Evolutionary conservation across 202 grass and related monocot genomes (phyloP).

Genomic region (Alloteropsis angusta): DNA sequence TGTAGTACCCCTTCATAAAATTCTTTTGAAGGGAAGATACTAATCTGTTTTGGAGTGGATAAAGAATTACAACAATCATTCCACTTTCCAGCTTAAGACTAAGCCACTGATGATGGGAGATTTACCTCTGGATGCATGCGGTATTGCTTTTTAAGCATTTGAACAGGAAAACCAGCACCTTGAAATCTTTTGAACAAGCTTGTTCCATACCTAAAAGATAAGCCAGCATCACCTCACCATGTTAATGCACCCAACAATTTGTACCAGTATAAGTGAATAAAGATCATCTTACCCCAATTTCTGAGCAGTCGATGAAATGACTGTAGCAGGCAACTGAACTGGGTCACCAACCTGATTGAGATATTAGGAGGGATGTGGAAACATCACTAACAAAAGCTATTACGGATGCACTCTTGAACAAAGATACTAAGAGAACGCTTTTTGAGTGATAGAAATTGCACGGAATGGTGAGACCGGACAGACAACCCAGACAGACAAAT

Average conservation of each 20-base stretch:
- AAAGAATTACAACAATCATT: slow-evolving; percentile 11
- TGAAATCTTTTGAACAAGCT: slow-evolving; percentile 99
- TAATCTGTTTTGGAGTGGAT: slow-evolving; percentile 58
- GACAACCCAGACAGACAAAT: slow-evolving; percentile 6
- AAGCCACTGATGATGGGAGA: neutral
- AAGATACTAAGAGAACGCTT: neutral
- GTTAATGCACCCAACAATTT: neutral
- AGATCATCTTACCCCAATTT: slow-evolving; percentile 63
- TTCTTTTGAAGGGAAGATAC: slow-evolving; percentile 93
- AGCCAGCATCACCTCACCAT: slow-evolving; percentile 14
- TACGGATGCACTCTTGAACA: slow-evolving; percentile 3
- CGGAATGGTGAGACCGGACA: neutral
- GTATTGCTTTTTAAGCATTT: slow-evolving; percentile 96
- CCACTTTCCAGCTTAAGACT: neutral
- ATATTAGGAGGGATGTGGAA: neutral
- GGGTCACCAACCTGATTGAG: slow-evolving; percentile 76
- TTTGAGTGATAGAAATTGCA: neutral
- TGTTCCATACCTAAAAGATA: slow-evolving; percentile 58
- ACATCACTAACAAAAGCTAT: slow-evolving; percentile 17
- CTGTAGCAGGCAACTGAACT: slow-evolving; percentile 91
- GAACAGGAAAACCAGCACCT: slow-evolving; percentile 84
- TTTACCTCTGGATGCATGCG: slow-evolving; percentile 94
- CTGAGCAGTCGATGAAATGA: slow-evolving; percentile 71
- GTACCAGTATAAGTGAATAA: neutral
- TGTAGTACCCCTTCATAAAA: slow-evolving; percentile 78